Conservation (phyloP, 495 filamentous ascomycete genomes). For the Penicillium samsonianum region DNA sequence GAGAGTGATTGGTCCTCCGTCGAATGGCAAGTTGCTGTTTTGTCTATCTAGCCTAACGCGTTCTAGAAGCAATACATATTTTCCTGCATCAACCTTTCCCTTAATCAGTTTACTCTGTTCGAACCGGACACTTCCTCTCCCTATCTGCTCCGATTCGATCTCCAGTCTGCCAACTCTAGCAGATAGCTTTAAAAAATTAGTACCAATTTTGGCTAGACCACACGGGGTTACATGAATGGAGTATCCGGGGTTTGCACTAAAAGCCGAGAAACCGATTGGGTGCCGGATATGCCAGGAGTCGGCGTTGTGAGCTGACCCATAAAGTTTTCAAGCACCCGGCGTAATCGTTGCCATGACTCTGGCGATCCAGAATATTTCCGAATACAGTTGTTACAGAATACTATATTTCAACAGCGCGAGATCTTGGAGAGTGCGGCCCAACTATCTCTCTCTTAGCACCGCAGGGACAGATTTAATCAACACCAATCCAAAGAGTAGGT, state of each 20-base stretch:
- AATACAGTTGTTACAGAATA: too few relatives aligned
- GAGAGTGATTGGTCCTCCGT: not conserved
- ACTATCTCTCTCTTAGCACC: too few relatives aligned
- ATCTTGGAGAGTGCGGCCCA: too few relatives aligned
- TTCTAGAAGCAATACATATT: not conserved
- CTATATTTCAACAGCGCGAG: too few relatives aligned
- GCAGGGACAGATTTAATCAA: too few relatives aligned
- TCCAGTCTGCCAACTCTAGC: not conserved
- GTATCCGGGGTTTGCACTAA: not conserved
- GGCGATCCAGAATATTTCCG: too few relatives aligned
- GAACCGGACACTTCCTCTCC: not conserved
- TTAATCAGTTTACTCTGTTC: too few relatives aligned
- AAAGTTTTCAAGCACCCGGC: not conserved
- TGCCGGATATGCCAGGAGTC: not conserved
- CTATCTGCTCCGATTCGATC: not conserved
- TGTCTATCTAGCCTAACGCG: constrained; percentile 1
- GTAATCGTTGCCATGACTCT: too few relatives aligned
- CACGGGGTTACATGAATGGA: not conserved
- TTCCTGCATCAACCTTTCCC: not conserved
- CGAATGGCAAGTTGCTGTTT: not conserved
- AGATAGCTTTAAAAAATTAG: not conserved
- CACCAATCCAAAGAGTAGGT: too few relatives aligned
- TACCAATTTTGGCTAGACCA: not conserved
- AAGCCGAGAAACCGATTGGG: not conserved
- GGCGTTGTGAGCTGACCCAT: not conserved